These are phyloP conservation scores for Cyclotella cryptica DNA, from an alignment of 108 stramenopile genomes.

Conservation along the genomic window DNA sequence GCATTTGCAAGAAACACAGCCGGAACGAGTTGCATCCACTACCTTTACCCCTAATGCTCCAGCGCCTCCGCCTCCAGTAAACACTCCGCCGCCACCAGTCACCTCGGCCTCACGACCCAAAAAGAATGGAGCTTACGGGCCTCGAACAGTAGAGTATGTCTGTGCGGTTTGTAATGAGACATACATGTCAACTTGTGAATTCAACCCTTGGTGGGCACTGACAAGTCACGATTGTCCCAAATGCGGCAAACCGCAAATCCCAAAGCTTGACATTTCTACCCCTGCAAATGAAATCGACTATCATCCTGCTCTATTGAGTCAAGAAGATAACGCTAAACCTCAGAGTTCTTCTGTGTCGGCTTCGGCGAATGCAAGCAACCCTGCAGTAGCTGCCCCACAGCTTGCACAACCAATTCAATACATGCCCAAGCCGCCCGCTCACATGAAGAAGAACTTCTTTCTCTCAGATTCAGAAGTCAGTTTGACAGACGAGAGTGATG, in stretches of 20 bases:
- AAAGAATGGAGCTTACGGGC: conserved; percentile 52
- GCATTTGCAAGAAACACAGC: background rate
- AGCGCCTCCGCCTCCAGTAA: background rate
- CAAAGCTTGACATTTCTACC: conserved; percentile 84
- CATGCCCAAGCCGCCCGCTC: conserved; percentile 7
- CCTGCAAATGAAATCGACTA: conserved; percentile 89
- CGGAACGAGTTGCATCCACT: conserved; percentile 1
- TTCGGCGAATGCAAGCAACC: background rate
- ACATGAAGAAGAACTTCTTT: conserved; percentile 7
- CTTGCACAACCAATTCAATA: conserved; percentile 6
- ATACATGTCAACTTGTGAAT: conserved; percentile 72
- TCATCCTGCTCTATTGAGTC: conserved; percentile 89
- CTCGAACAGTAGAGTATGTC: conserved; percentile 80
- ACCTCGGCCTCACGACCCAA: conserved; percentile 23
- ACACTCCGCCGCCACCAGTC: background rate
- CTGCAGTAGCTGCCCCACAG: conserved; percentile 3
- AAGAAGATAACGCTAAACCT: conserved; percentile 47
- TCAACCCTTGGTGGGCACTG: conserved; percentile 90
- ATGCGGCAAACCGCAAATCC: conserved; percentile 83
- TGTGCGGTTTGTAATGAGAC: conserved; percentile 86
- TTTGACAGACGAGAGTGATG: conserved; percentile 58
- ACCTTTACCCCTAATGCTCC: background rate
- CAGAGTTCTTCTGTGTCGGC: background rate
- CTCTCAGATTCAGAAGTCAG: conserved; percentile 73
- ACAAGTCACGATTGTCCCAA: conserved; percentile 86